Evolutionary conservation across 2,329 filamentous ascomycete species (phyloP), one percentile per base, ranked within the genome.

Genomic region (Claviceps sp.): DNA sequence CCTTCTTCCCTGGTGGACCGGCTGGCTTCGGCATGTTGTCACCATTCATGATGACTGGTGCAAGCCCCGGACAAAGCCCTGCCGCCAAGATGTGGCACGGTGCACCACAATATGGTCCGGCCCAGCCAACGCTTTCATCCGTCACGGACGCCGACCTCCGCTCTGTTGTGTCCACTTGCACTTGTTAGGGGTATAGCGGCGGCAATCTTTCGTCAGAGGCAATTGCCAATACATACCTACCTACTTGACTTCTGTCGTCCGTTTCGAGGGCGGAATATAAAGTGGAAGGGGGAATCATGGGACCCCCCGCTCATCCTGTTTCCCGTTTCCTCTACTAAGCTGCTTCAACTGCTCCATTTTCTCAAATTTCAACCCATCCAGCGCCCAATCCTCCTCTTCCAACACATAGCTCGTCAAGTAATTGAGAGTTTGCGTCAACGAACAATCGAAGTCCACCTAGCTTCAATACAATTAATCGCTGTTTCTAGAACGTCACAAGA

Each of bases 131-230:
- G 26, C 48, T 47, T 51, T 40, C 43, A 37, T 44, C 40, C 9
- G 8, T 22, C 18, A 20, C 41, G 6, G 45, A 53, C 55, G 50
- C 49, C 51, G 48, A 48, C 54, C 54, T 53, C 50, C 54, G 51
- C 47, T 52, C 34, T 52, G 55, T 34, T 71, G 70, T 67, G 65
- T 70, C 65, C 64, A 77, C 73, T 72, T 77, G 74, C 74, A 74
- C 74, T 77, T 18, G 18, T 18, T 77, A 77, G 72, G 72, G 74
- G 75, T 72, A 72, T 76, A 77, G 74, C 65, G 60, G 59, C 58
- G 54, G 42, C 52, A 55, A 52, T 43, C 51, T 46, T 34, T 53
- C 34, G 52, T 54, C 52, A 41, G 47, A 46, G 34, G 26, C 41
- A 24, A 26, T 22, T 22, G 4, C 22, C 22, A 22, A 22, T 22